Percentiles rank a stretch among this genome's conserved stretches.
phyloP scores from a whole-genome alignment of 2,329 filamentous ascomycete genomes.

The Calonectria pauciramosa region DNA sequence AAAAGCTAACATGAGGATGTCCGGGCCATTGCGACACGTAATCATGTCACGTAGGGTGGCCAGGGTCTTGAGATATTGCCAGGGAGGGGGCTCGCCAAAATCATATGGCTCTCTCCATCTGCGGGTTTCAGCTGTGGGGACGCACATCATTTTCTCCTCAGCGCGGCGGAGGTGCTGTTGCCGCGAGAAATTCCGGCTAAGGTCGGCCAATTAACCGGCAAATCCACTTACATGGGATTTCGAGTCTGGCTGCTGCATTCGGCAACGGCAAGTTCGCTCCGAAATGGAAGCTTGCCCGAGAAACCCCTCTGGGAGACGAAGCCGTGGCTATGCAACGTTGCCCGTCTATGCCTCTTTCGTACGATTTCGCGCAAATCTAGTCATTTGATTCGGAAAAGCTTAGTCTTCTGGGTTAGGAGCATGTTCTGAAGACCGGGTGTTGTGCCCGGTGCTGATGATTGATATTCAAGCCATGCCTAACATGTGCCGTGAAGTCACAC shows the following conservation, averaged over 20 bases:
- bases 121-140: neutral
- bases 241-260: neutral
- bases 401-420: neutral
- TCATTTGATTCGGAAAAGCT: conserved; percentile 1
- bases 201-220: conserved; percentile 2
- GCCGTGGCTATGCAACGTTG: neutral
- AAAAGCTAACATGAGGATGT: neutral
- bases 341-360: conserved; percentile 4
- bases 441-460: neutral
- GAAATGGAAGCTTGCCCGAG: conserved; percentile 5
- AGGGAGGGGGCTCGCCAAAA: neutral
- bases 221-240: conserved; percentile 1
- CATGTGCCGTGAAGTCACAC: no score
- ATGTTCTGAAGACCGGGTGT: neutral
- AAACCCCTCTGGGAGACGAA: neutral
- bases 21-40: neutral
- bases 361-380: neutral
- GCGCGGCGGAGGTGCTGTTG: neutral
- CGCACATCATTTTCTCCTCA: neutral
- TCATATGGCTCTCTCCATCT: neutral
- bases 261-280: neutral
- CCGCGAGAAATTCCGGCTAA: neutral
- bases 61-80: neutral
- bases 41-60: neutral
- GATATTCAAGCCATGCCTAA: neutral